Conservation (phyloP, 441 rosid species). For the Hura crepitans region DNA sequence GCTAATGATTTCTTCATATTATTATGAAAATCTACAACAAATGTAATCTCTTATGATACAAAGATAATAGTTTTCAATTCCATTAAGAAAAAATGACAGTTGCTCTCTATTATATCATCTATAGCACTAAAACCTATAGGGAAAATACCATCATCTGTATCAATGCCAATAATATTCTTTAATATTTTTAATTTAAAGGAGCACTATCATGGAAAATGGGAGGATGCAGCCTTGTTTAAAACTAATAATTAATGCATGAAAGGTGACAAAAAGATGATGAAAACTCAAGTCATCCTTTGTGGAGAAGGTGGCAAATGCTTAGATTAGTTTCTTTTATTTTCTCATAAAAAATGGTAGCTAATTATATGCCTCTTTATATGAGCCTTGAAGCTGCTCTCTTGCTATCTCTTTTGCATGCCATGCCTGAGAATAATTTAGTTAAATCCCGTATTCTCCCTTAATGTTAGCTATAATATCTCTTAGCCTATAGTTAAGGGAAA, state of each 20-base stretch:
- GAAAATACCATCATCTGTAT: slow-evolving; percentile 28
- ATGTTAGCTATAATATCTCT: slow-evolving; percentile 44
- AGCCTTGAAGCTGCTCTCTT: slow-evolving; percentile 45
- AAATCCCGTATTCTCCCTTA: slow-evolving; percentile 42
- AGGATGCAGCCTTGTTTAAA: slow-evolving; percentile 28
- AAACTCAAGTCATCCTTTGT: slow-evolving; percentile 46
- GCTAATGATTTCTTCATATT: slow-evolving; percentile 23
- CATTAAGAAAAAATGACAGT: slow-evolving; percentile 26
- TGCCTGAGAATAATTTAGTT: slow-evolving; percentile 45
- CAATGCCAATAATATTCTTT: slow-evolving; percentile 24
- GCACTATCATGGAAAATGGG: slow-evolving; percentile 27
- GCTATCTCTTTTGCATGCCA: slow-evolving; percentile 51
- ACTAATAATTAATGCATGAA: slow-evolving; percentile 34
- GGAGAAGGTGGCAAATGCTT: slow-evolving; percentile 37
- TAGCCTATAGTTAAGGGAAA: slow-evolving; percentile 40
- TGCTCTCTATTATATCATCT: slow-evolving; percentile 26
- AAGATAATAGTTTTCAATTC: slow-evolving; percentile 25
- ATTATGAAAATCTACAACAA: slow-evolving; percentile 28
- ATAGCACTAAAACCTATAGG: slow-evolving; percentile 26
- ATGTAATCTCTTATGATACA: slow-evolving; percentile 22
- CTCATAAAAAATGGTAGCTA: slow-evolving; percentile 44
- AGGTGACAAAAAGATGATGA: slow-evolving; percentile 40
- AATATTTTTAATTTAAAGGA: slow-evolving; percentile 28
- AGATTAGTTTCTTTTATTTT: slow-evolving; percentile 45
- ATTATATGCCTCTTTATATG: slow-evolving; percentile 41